Conservation (phyloP, 129 eudicot species). For the Daucus carota region DNA sequence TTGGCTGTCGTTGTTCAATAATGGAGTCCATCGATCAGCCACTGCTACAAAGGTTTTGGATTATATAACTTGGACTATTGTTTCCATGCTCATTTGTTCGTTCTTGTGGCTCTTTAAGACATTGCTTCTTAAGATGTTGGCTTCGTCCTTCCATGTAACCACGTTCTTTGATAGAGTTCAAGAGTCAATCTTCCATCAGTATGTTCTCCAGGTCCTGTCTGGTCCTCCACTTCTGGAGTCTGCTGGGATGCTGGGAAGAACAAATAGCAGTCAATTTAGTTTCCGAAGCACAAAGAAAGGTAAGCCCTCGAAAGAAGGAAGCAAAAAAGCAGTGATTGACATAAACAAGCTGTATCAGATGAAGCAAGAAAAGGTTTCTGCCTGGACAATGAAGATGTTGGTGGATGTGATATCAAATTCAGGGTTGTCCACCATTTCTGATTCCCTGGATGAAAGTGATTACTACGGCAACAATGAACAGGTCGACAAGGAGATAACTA, state of each 20-base stretch:
- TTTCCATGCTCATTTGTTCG: conserved; percentile 6
- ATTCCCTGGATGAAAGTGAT: conserved; percentile 9
- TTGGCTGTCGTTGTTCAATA: conserved; percentile 15
- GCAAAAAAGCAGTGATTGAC: conserved; percentile 13
- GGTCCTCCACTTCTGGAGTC: conserved; percentile 20
- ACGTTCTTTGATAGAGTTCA: conserved; percentile 14
- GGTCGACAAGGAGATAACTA: conserved; percentile 15
- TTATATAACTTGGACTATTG: conserved; percentile 10
- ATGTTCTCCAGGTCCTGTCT: conserved; percentile 16
- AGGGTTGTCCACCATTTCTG: conserved; percentile 14
- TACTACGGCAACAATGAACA: conserved; percentile 11
- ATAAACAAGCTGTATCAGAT: conserved; percentile 17
- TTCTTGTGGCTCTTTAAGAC: conserved; percentile 13
- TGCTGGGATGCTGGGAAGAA: conserved; percentile 5
- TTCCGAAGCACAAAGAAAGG: neutral
- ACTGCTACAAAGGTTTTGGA: conserved; percentile 4
- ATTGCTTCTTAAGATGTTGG: conserved; percentile 5
- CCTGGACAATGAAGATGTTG: conserved; percentile 13
- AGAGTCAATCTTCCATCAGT: conserved; percentile 12
- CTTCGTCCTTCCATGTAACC: conserved; percentile 7
- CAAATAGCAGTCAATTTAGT: neutral
- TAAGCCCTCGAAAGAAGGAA: neutral
- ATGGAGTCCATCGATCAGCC: neutral
- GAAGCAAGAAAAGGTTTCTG: conserved; percentile 14
- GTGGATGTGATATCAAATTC: conserved; percentile 18